A percentile compares a stretch with the other conserved stretches of the same genome.
Evolutionary conservation across 83 land plant species (phyloP).

Genomic region (Diphasiastrum complanatum): DNA sequence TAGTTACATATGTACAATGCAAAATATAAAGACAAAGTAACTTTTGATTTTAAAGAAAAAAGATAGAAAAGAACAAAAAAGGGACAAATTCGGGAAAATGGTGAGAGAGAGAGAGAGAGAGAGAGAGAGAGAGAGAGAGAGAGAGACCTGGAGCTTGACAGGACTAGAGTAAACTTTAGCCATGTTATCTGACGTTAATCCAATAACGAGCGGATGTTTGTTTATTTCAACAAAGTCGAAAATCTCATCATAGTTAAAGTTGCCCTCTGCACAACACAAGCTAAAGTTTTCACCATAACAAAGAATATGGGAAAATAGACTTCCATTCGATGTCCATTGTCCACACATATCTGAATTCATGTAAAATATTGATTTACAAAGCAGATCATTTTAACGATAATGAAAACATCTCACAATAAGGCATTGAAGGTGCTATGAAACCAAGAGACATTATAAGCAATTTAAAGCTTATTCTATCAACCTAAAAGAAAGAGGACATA

Average conservation of each 20-base stretch:
- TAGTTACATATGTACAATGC: no score
- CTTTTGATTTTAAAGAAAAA: not conserved
- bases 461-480: no score
- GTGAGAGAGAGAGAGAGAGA: not conserved
- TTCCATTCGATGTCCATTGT: no score
- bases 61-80: no score
- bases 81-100: not conserved
- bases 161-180: conserved; percentile 54
- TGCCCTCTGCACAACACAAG: conserved; percentile 40
- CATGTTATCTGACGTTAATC: conserved; percentile 49
- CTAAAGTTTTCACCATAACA: not conserved
- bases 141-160: conserved; percentile 59
- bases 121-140: not conserved
- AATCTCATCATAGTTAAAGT: conserved; percentile 34
- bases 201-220: conserved; percentile 68
- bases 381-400: no score
- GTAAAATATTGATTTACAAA: no score
- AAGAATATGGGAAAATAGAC: not conserved
- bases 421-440: no score
- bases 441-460: no score
- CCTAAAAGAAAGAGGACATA: no score
- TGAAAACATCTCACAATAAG: no score
- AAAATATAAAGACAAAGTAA: no score
- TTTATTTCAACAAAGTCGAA: conserved; percentile 56
- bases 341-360: no score